A percentile compares a stretch with the other conserved stretches of the same genome.
Conservation (phyloP, 2,329 filamentous ascomycete species). For the Exophiala lecanii-corni region DNA sequence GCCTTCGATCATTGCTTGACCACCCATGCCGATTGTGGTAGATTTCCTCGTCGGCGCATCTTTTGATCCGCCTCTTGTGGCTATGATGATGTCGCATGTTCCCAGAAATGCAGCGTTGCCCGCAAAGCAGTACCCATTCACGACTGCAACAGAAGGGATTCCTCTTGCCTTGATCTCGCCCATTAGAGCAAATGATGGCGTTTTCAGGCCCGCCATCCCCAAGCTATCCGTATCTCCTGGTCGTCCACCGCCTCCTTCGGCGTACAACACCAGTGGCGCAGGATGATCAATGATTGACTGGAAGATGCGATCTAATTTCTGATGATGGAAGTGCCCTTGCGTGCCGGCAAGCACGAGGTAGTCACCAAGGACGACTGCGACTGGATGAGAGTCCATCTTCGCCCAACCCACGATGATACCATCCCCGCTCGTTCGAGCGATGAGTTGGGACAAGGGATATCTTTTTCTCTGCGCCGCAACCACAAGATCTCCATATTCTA, state of each 20-base stretch:
- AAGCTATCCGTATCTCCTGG: conserved; percentile 19
- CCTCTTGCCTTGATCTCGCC: conserved; percentile 21
- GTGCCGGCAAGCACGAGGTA: conserved; percentile 21
- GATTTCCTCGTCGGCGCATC: conserved; percentile 17
- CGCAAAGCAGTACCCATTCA: conserved; percentile 22
- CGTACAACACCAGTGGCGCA: conserved; percentile 19
- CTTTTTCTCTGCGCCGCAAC: conserved; percentile 21
- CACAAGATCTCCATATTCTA: conserved; percentile 19
- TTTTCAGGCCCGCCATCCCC: conserved; percentile 18
- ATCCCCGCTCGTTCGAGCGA: conserved; percentile 20
- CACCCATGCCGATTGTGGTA: conserved; percentile 22
- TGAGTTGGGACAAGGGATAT: conserved; percentile 19
- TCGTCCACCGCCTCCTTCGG: conserved; percentile 21
- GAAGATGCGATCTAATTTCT: conserved; percentile 22
- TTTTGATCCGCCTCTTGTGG: conserved; percentile 19
- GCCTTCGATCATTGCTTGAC: conserved; percentile 22
- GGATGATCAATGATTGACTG: conserved; percentile 22
- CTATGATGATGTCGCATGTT: conserved; percentile 20
- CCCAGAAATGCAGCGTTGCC: conserved; percentile 22
- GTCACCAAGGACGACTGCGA: conserved; percentile 21
- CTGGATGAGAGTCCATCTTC: conserved; percentile 18
- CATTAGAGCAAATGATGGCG: conserved; percentile 20
- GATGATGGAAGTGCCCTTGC: conserved; percentile 21
- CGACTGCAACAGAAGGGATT: conserved; percentile 20
- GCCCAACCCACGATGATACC: conserved; percentile 22